Evolutionary conservation across 306 rosid genomes (phyloP).

Genomic region (Dalbergia oliveri): DNA sequence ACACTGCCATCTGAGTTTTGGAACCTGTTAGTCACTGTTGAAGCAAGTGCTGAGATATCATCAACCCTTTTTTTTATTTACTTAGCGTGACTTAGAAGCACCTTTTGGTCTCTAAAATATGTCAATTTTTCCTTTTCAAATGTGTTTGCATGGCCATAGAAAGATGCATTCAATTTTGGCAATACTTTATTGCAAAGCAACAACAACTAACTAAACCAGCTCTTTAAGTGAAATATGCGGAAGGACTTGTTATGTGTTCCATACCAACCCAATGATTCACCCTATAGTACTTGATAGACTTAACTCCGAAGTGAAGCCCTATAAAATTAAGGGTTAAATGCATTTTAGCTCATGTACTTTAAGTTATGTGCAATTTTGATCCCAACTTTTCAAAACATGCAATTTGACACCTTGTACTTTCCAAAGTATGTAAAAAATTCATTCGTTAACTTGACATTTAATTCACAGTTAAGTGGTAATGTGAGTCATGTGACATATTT

Average conservation of each 20-base stretch:
- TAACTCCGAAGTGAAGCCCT: neutral
- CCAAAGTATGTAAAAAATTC: too few species aligned
- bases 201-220: neutral
- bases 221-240: neutral
- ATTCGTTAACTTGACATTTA: too few species aligned
- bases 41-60: slow-evolving; percentile 34
- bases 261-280: neutral
- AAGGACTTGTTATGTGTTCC: neutral
- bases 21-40: slow-evolving; percentile 22
- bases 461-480: neutral
- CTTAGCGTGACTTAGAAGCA: slow-evolving; percentile 37
- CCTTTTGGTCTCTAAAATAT: slow-evolving; percentile 22
- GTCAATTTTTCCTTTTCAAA: slow-evolving; percentile 15
- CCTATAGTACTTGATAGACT: neutral
- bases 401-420: too few species aligned
- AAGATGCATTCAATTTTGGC: slow-evolving; percentile 18
- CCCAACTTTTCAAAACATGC: too few species aligned
- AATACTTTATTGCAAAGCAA: slow-evolving; percentile 30
- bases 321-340: neutral
- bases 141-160: neutral
- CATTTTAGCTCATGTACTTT: too few species aligned
- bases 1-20: slow-evolving; percentile 7
- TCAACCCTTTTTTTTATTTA: neutral
- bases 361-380: too few species aligned
- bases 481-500: too few species aligned